Percentiles rank a stretch among this genome's conserved stretches.
phyloP scores from a whole-genome alignment of 2,329 filamentous ascomycete species.

The Trichoderma semiorbis region DNA sequence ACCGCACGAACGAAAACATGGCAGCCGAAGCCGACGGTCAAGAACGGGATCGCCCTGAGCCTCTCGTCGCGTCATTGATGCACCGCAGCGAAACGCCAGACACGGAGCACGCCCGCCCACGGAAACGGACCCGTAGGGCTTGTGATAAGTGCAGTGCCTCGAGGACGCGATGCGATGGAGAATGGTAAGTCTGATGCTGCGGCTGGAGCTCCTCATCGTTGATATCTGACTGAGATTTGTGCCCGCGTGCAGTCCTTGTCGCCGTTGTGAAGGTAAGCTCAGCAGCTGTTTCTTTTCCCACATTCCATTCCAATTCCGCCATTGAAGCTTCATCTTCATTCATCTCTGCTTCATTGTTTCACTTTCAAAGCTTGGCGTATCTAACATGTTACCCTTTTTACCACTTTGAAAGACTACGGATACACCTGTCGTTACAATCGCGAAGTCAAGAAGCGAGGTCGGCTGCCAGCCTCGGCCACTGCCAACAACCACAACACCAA shows the following conservation, averaged over 20 bases:
- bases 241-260: slow-evolving; percentile 26
- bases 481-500: not conserved
- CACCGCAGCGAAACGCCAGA: slow-evolving; percentile 1
- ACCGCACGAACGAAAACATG: not conserved
- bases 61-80: not conserved
- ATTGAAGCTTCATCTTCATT: not conserved
- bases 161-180: slow-evolving; percentile 42
- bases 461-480: slow-evolving; percentile 28
- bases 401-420: slow-evolving; percentile 32
- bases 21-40: slow-evolving; percentile 15
- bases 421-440: slow-evolving; percentile 38
- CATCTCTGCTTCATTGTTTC: not conserved
- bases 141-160: slow-evolving; percentile 38
- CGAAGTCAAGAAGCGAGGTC: slow-evolving; percentile 37
- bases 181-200: slow-evolving; percentile 35
- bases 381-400: not conserved
- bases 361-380: not conserved
- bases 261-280: slow-evolving; percentile 36
- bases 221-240: slow-evolving; percentile 12
- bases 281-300: not conserved
- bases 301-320: not conserved
- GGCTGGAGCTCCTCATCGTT: not conserved
- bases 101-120: slow-evolving; percentile 26
- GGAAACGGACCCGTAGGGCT: slow-evolving; percentile 30
- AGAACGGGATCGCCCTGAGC: slow-evolving; percentile 5